Conservation (phyloP, 176 grass and related monocot genomes). For the Aegilops longissima region DNA sequence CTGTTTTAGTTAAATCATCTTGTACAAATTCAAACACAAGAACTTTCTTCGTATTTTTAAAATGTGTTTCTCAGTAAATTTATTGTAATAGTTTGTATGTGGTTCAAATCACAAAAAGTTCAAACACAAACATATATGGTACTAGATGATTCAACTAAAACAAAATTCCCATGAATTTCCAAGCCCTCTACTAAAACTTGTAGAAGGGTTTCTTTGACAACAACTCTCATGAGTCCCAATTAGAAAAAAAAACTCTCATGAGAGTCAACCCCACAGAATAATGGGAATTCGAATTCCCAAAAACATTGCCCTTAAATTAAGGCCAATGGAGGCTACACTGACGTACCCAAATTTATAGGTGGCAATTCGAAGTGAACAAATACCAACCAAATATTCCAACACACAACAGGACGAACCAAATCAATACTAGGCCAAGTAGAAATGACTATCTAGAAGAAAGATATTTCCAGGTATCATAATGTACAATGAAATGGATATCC, state of each 20-base stretch:
- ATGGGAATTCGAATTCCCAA: neutral
- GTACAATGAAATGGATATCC: neutral
- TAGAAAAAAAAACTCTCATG: neutral
- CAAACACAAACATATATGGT: no score
- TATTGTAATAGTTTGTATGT: neutral
- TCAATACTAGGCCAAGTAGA: neutral
- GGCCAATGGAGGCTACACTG: neutral
- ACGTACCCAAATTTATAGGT: neutral
- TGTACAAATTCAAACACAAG: neutral
- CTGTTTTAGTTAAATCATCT: neutral
- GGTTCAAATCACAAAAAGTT: neutral
- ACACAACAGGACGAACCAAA: neutral
- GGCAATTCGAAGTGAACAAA: neutral
- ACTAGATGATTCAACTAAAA: no score
- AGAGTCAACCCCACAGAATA: neutral
- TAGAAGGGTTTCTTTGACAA: neutral
- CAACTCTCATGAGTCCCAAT: neutral
- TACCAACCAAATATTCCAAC: slow-evolving; percentile 13
- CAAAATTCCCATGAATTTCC: neutral
- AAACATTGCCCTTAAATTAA: slow-evolving; percentile 1
- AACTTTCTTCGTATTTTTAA: neutral
- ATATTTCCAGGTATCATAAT: slow-evolving; percentile 6
- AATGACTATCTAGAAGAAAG: neutral
- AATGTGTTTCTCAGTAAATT: neutral
- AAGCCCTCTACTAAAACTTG: neutral